These are phyloP conservation scores for Basidiobolus meristosporus DNA, from an alignment of 371 early-diverging fungal genomes.

Conservation along the genomic window DNA sequence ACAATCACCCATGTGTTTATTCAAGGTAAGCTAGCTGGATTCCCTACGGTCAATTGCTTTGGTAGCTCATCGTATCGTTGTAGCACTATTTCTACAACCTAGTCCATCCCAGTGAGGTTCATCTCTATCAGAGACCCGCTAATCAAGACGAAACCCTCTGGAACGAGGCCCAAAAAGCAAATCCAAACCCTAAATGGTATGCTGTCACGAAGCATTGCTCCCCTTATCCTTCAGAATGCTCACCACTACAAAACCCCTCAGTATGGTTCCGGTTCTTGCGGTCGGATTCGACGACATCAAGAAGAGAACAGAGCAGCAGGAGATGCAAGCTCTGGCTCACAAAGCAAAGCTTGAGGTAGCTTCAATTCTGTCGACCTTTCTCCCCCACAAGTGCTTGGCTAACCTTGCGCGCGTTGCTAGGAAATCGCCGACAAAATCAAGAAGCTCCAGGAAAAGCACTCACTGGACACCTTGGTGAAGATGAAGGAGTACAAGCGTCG, in stretches of 20 bases:
- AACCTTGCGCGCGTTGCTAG: slow-evolving; percentile 1
- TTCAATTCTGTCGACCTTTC: neutral
- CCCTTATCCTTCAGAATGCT: neutral
- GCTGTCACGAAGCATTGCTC: neutral
- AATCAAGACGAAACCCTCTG: slow-evolving; percentile 57
- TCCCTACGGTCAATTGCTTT: neutral
- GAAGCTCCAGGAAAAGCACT: slow-evolving; percentile 33
- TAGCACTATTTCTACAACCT: slow-evolving; percentile 82
- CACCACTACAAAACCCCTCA: slow-evolving; percentile 4
- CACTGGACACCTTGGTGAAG: slow-evolving; percentile 31
- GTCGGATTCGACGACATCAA: slow-evolving; percentile 73
- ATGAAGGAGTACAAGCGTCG: slow-evolving; percentile 46
- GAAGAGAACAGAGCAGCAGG: slow-evolving; percentile 61
- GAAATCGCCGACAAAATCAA: slow-evolving; percentile 42
- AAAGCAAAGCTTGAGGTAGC: slow-evolving; percentile 32
- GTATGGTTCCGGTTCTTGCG: slow-evolving; percentile 78
- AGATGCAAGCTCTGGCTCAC: slow-evolving; percentile 30
- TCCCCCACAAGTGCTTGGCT: too few species aligned
- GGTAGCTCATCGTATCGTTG: neutral
- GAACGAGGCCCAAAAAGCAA: slow-evolving; percentile 58
- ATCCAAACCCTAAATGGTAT: slow-evolving; percentile 65
- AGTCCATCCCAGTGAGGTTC: slow-evolving; percentile 58
- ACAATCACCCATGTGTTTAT: neutral
- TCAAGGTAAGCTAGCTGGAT: neutral
- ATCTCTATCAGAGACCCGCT: slow-evolving; percentile 48